Evolutionary conservation across 768 basidiomycete genomes (phyloP), one percentile per base, ranked within the genome.

Genomic region (Russula lepida): DNA sequence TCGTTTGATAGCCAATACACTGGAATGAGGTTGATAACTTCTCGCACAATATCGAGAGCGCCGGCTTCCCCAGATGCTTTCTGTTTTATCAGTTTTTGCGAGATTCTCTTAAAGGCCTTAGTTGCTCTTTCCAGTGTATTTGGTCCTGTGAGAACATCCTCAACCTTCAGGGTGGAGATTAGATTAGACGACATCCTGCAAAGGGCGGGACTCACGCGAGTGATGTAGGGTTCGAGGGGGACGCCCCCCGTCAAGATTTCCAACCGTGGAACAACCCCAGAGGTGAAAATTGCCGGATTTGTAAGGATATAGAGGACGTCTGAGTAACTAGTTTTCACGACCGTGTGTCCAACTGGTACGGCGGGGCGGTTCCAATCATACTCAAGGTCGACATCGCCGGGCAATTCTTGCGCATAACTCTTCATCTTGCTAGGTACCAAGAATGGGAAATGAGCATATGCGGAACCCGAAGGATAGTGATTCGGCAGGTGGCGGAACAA

Each of bases 391-490:
- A 74, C 56, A 11, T 69, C 66, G 6, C 56, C 66, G 55, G 59
- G 70, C 53, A 70, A 69, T 51, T 75, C 69, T 48, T 59, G 60
- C 60, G 87, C 67, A 50, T 70, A 68, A 2, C 71, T 64, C 64
- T 78, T 69, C 77, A 84, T 79, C 59, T 64, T 72, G 19, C 69
- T 68, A 33, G 90, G 89, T 4, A 80, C 81, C 68, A 87, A 68
- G 79, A 94, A 87, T 11, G 92, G 90, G 79, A 93, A 93, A 68
- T 87, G 84, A 1, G 83, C 88, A 67, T 89, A 89, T 3, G 78
- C 78, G 12, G 84, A 86, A 17, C 80, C 78, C 25, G 77, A 73
- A 12, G 83, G 81, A 71, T 87, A 93, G 63, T 86, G 77, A 23
- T 83, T 73, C 0, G 89, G 89, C 32, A 93, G 75, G 21, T 82